Percentiles rank a stretch among this genome's conserved stretches.
These are phyloP conservation scores for Fusarium piperis DNA, from an alignment of 2,329 filamentous ascomycete species.

Conservation along the genomic window DNA sequence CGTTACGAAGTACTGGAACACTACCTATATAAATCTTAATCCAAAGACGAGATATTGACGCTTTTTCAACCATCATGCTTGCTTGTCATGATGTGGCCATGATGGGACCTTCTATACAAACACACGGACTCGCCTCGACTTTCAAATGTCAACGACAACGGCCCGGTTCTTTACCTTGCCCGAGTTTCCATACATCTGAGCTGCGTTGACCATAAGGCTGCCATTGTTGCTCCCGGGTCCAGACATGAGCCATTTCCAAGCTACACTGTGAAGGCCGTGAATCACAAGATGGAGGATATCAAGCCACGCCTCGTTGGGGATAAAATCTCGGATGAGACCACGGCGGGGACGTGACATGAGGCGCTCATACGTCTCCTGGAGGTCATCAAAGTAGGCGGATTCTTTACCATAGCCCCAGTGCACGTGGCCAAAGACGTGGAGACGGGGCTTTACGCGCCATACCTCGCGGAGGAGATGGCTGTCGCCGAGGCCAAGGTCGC, in stretches of 20 bases:
- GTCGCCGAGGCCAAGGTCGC: slow-evolving; percentile 76
- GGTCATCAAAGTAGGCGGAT: slow-evolving; percentile 77
- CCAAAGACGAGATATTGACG: not conserved
- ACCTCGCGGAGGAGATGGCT: slow-evolving; percentile 75
- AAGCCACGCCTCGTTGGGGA: slow-evolving; percentile 58
- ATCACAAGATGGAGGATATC: slow-evolving; percentile 56
- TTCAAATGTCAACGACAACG: slow-evolving; percentile 49
- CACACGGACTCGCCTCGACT: not conserved
- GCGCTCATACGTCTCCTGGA: slow-evolving; percentile 77
- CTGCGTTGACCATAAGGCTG: slow-evolving; percentile 65
- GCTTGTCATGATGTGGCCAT: not conserved
- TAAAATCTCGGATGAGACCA: slow-evolving; percentile 56
- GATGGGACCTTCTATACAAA: not conserved
- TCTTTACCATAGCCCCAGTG: slow-evolving; percentile 80
- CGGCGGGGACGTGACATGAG: slow-evolving; percentile 59
- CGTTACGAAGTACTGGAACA: slow-evolving; percentile 2
- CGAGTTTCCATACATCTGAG: slow-evolving; percentile 64
- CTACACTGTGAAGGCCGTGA: slow-evolving; percentile 57
- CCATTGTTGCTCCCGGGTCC: slow-evolving; percentile 61
- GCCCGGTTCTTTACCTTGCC: slow-evolving; percentile 57
- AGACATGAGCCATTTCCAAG: slow-evolving; percentile 67
- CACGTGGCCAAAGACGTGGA: slow-evolving; percentile 89
- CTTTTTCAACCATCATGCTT: not conserved
- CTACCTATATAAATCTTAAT: slow-evolving; percentile 16
- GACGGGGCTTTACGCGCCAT: slow-evolving; percentile 76